Conservation (phyloP, 768 basidiomycete species). For the Suillus placidus region DNA sequence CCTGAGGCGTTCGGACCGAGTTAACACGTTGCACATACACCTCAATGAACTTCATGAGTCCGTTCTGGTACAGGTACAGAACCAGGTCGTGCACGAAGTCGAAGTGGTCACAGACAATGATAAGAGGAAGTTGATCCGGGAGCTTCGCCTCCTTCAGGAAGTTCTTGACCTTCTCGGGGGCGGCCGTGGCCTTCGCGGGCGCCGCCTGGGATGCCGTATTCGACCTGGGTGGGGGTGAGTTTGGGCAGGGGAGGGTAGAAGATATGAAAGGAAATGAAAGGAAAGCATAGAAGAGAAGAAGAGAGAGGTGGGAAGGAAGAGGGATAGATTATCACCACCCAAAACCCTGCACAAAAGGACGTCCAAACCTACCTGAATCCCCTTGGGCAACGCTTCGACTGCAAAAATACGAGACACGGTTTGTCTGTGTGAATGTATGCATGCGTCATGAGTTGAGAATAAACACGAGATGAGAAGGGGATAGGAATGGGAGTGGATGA, state of each 20-base stretch:
- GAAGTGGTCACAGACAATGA: conserved; percentile 99
- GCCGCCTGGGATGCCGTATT: conserved; percentile 4
- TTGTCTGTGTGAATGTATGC: conserved; percentile 44
- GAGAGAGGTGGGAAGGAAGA: background rate
- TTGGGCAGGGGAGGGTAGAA: background rate
- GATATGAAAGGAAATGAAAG: too few relatives aligned
- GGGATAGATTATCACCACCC: background rate
- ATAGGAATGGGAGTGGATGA: background rate
- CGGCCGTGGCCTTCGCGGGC: conserved; percentile 40
- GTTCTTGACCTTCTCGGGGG: conserved; percentile 99
- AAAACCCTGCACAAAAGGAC: background rate
- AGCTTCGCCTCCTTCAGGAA: conserved; percentile 99
- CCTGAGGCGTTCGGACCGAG: conserved; percentile 95
- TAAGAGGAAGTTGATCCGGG: conserved; percentile 93
- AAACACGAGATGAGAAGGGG: background rate
- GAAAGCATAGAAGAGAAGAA: background rate
- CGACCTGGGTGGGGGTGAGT: background rate
- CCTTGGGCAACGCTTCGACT: conserved; percentile 81
- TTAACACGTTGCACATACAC: conserved; percentile 99
- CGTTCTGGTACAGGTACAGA: conserved; percentile 97
- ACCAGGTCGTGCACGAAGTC: conserved; percentile 99
- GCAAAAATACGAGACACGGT: conserved; percentile 80
- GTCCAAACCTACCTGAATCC: conserved; percentile 56
- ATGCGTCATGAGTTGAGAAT: background rate
- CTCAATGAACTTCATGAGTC: conserved; percentile 95